Conservation (phyloP, 768 basidiomycete genomes). For the Mycena vulgaris region DNA sequence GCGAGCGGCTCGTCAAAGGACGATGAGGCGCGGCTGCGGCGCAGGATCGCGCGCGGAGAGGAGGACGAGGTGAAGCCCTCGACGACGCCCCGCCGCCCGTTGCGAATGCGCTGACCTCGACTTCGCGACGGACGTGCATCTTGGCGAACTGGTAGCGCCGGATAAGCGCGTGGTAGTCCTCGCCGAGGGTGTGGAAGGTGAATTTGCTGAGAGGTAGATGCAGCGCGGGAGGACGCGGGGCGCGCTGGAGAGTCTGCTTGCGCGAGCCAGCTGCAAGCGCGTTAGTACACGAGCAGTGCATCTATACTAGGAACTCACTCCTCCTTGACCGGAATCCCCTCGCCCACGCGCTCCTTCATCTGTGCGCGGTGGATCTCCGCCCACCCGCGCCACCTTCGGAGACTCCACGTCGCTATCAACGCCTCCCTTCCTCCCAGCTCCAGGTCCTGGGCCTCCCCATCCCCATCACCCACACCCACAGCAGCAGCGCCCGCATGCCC, state of each 20-base stretch:
- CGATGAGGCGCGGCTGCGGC: slow-evolving; percentile 54
- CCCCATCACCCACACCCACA: neutral
- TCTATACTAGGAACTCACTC: slow-evolving; percentile 55
- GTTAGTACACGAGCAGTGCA: slow-evolving; percentile 32
- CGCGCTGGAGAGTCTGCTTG: slow-evolving; percentile 76
- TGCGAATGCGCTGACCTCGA: too few species aligned
- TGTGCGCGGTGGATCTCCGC: slow-evolving; percentile 62
- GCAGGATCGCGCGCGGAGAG: slow-evolving; percentile 56
- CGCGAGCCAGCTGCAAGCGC: slow-evolving; percentile 58
- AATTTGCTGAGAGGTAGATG: slow-evolving; percentile 89
- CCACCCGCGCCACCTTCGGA: slow-evolving; percentile 69
- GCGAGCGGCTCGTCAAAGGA: slow-evolving; percentile 85
- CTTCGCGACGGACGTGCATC: slow-evolving; percentile 81
- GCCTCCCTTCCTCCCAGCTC: slow-evolving; percentile 57
- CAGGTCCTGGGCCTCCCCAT: slow-evolving; percentile 22
- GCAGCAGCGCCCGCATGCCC: slow-evolving; percentile 40
- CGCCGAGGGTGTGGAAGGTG: too few species aligned
- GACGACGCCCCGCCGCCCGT: slow-evolving; percentile 60
- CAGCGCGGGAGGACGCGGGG: slow-evolving; percentile 76
- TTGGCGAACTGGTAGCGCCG: slow-evolving; percentile 73
- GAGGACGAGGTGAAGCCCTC: slow-evolving; percentile 61
- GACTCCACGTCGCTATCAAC: slow-evolving; percentile 75
- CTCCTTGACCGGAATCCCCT: slow-evolving; percentile 39
- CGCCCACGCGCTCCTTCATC: neutral
- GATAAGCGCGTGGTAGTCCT: too few species aligned